These are phyloP conservation scores for Sherardia arvensis DNA, from an alignment of 257 asterid genomes.

Conservation along the genomic window DNA sequence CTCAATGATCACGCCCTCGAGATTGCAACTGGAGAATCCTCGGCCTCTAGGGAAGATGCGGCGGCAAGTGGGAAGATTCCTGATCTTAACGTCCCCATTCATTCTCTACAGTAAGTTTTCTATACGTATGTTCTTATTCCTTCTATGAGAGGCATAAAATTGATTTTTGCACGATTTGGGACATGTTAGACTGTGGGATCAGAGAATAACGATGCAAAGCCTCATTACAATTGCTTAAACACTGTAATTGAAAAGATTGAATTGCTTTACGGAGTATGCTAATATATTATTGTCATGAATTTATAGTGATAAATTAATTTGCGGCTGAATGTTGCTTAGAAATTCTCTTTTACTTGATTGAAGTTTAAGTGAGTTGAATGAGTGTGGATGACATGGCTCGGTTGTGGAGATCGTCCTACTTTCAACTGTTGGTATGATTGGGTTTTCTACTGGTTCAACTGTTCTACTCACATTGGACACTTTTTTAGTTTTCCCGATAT, in stretches of 20 bases:
- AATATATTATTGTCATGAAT: too few relatives aligned
- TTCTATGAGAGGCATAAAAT: background rate
- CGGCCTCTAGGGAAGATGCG: constrained; percentile 23
- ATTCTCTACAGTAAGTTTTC: constrained; percentile 19
- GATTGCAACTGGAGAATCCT: background rate
- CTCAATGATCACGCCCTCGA: constrained; percentile 45
- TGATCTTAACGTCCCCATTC: constrained; percentile 20
- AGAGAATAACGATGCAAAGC: constrained; percentile 33
- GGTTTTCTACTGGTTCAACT: too few relatives aligned
- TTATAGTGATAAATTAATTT: too few relatives aligned
- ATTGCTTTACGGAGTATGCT: constrained; percentile 85
- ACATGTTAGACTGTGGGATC: constrained; percentile 9
- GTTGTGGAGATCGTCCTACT: too few relatives aligned
- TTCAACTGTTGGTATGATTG: too few relatives aligned
- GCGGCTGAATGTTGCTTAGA: too few relatives aligned
- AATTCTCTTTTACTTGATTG: too few relatives aligned
- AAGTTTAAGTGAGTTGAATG: too few relatives aligned
- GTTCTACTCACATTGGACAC: too few relatives aligned
- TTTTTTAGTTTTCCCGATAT: too few relatives aligned
- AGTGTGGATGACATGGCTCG: too few relatives aligned
- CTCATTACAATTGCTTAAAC: constrained; percentile 68
- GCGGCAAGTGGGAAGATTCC: constrained; percentile 26
- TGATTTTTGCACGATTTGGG: background rate
- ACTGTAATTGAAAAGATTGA: constrained; percentile 86
- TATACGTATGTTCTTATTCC: background rate